Evolutionary conservation across 768 basidiomycete genomes (phyloP).

Genomic region (Phallus indusiatus): DNA sequence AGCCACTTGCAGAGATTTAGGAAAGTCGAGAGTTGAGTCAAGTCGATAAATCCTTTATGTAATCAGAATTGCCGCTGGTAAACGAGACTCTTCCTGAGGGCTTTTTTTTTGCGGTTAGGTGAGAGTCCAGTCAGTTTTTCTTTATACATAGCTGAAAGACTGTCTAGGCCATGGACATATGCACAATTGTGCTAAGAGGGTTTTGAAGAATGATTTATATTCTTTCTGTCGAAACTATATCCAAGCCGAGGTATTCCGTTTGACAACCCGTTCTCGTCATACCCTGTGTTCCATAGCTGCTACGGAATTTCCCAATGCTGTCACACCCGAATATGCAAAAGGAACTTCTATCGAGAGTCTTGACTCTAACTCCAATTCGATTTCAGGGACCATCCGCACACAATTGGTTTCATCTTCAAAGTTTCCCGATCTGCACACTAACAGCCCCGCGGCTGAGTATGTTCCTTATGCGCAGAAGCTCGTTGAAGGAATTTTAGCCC

Average conservation of each 20-base stretch:
- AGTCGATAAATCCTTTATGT: too few species aligned
- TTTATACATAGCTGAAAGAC: background rate
- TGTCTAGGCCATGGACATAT: background rate
- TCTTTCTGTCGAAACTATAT: background rate
- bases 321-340: background rate
- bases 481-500: background rate
- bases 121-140: too few species aligned
- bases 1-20: background rate
- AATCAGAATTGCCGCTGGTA: too few species aligned
- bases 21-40: too few species aligned
- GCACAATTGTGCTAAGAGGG: background rate
- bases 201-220: background rate
- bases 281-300: background rate
- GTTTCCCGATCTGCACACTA: too few species aligned
- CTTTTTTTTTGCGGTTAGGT: too few species aligned
- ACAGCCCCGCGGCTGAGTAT: background rate
- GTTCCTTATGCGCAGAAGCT: conserved; percentile 1
- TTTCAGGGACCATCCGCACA: too few species aligned
- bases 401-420: too few species aligned
- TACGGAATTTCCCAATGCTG: background rate
- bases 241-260: background rate
- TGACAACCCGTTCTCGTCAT: background rate
- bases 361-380: background rate
- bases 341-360: background rate
- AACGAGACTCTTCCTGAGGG: too few species aligned